These are phyloP conservation scores for Calonectria hawksworthii DNA, from an alignment of 2,329 filamentous ascomycete genomes.

Conservation along the genomic window DNA sequence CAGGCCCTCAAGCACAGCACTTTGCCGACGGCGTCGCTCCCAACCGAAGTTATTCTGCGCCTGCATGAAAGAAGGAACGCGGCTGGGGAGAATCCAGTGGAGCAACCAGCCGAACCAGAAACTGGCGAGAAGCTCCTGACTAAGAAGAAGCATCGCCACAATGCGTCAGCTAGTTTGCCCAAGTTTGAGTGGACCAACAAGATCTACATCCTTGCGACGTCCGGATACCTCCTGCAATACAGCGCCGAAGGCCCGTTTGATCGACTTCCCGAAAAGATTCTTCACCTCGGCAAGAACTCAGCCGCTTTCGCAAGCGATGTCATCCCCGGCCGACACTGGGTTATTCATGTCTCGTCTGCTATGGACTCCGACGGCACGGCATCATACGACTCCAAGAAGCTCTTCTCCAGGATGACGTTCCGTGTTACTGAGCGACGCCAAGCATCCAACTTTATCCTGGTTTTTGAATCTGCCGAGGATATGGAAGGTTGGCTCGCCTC, in stretches of 20 bases:
- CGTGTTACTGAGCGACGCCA: slow-evolving; percentile 66
- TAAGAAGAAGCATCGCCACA: slow-evolving; percentile 64
- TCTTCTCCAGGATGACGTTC: slow-evolving; percentile 76
- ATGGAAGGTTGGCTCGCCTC: slow-evolving; percentile 83
- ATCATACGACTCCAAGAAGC: slow-evolving; percentile 67
- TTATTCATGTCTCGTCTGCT: slow-evolving; percentile 79
- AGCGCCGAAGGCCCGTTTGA: slow-evolving; percentile 78
- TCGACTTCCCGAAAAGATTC: slow-evolving; percentile 79
- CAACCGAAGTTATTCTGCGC: slow-evolving; percentile 78
- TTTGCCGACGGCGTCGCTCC: slow-evolving; percentile 75
- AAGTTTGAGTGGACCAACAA: slow-evolving; percentile 78
- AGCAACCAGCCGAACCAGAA: slow-evolving; percentile 29
- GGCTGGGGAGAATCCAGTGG: slow-evolving; percentile 34
- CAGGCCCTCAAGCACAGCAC: slow-evolving; percentile 84
- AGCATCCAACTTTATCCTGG: slow-evolving; percentile 76
- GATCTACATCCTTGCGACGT: slow-evolving; percentile 78
- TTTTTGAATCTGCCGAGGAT: slow-evolving; percentile 79
- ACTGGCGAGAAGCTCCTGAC: slow-evolving; percentile 51
- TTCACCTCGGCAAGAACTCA: slow-evolving; percentile 80
- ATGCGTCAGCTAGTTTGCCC: slow-evolving; percentile 55
- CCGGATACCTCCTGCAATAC: slow-evolving; percentile 83
- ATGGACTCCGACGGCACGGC: slow-evolving; percentile 71
- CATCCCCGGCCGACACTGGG: slow-evolving; percentile 85
- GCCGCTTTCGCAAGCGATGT: slow-evolving; percentile 85
- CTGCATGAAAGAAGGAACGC: slow-evolving; percentile 65